These are phyloP conservation scores for Solanum hybrid DNA, from an alignment of 305 asterid genomes.

Conservation along the genomic window DNA sequence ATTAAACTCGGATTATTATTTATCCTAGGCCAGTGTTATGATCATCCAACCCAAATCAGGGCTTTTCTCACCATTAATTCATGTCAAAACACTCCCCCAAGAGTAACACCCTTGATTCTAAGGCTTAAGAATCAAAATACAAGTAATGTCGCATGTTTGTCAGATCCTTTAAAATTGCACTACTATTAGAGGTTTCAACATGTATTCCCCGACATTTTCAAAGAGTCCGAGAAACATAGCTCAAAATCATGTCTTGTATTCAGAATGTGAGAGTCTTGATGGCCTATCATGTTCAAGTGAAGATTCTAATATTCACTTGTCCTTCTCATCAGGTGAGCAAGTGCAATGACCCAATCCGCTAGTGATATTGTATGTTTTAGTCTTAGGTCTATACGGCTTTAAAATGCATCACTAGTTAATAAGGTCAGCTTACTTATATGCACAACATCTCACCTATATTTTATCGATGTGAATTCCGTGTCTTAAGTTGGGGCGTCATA, in stretches of 20 bases:
- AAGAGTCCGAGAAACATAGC: background rate
- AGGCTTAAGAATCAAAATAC: background rate
- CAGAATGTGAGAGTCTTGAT: background rate
- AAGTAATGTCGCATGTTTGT: background rate
- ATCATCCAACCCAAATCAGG: background rate
- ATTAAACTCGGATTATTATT: background rate
- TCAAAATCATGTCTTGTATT: background rate
- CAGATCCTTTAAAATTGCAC: background rate
- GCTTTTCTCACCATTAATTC: background rate
- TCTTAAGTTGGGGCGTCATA: no score
- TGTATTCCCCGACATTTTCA: background rate
- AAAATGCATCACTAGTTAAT: no score
- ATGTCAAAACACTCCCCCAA: background rate
- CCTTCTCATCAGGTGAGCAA: background rate
- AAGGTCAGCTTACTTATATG: no score
- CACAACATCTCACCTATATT: no score
- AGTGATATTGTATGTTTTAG: no score
- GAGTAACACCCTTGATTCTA: background rate
- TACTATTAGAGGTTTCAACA: background rate
- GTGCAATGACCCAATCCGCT: no score
- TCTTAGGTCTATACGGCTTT: no score
- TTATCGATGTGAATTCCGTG: no score
- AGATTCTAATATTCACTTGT: background rate
- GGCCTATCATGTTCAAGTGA: background rate
- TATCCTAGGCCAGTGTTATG: background rate